A percentile compares a stretch with the other conserved stretches of the same genome.
Conservation (phyloP, 306 rosid genomes). For the Prunus davidiana region DNA sequence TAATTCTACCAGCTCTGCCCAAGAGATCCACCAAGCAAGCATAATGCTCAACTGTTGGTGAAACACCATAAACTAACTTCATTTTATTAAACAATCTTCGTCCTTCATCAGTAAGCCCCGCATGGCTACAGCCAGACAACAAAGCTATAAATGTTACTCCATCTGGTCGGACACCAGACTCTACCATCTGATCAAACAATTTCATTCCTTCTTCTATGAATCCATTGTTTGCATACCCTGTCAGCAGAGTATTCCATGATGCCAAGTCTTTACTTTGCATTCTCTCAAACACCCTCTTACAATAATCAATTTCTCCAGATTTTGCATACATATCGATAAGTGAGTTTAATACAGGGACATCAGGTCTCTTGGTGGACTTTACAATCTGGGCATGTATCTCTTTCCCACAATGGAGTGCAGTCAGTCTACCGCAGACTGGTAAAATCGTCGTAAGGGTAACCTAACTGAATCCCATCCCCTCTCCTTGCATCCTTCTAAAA, state of each 20-base stretch:
- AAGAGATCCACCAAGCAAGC: slow-evolving; percentile 52
- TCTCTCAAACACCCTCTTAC: slow-evolving; percentile 40
- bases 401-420: slow-evolving; percentile 51
- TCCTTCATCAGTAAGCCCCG: slow-evolving; percentile 43
- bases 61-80: slow-evolving; percentile 35
- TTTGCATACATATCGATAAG: slow-evolving; percentile 62
- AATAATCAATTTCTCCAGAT: slow-evolving; percentile 52
- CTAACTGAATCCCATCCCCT: slow-evolving; percentile 53
- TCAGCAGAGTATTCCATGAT: slow-evolving; percentile 59
- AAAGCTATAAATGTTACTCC: slow-evolving; percentile 46
- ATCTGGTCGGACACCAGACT: slow-evolving; percentile 38
- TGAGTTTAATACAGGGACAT: slow-evolving; percentile 46
- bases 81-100: slow-evolving; percentile 33
- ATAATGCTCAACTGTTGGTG: slow-evolving; percentile 48
- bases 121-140: slow-evolving; percentile 59
- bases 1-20: slow-evolving; percentile 45
- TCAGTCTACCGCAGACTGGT: slow-evolving; percentile 39
- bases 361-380: slow-evolving; percentile 47
- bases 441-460: slow-evolving; percentile 51
- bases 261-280: slow-evolving; percentile 48
- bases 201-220: slow-evolving; percentile 33
- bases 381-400: slow-evolving; percentile 62
- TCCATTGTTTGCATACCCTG: slow-evolving; percentile 53
- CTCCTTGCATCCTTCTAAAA: slow-evolving; percentile 50
- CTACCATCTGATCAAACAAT: slow-evolving; percentile 42